Evolutionary conservation across 2,329 filamentous ascomycete genomes (phyloP).

Genomic region (Fusarium albidum): DNA sequence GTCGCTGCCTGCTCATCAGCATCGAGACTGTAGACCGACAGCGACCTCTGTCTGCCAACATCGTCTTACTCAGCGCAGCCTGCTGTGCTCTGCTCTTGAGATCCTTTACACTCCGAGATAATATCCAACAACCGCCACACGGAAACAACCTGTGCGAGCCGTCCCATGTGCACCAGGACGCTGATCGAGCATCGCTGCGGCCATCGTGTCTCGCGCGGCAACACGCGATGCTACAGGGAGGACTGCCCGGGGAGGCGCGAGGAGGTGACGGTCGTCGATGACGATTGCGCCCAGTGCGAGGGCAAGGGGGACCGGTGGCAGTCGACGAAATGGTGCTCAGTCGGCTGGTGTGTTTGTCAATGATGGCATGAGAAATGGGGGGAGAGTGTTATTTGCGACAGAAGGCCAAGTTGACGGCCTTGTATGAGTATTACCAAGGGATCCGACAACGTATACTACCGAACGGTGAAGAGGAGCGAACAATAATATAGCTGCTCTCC

Average conservation of each 20-base stretch:
- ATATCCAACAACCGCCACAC: background rate
- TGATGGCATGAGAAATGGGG: constrained; percentile 13
- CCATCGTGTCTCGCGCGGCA: constrained; percentile 46
- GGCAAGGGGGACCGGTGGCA: constrained; percentile 36
- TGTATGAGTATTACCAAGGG: constrained; percentile 10
- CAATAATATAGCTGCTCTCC: background rate
- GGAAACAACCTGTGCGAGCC: background rate
- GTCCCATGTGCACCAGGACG: constrained; percentile 45
- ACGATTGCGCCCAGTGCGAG: constrained; percentile 48
- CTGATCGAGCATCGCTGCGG: constrained; percentile 48
- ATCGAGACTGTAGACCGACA: constrained; percentile 6
- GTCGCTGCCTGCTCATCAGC: constrained; percentile 2
- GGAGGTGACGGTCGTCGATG: constrained; percentile 41
- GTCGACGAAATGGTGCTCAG: constrained; percentile 49
- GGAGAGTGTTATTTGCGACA: too few relatives aligned
- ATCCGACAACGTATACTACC: too few relatives aligned
- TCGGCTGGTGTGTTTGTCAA: constrained; percentile 45
- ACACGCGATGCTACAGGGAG: constrained; percentile 46
- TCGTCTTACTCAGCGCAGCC: too few relatives aligned
- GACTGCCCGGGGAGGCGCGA: constrained; percentile 44
- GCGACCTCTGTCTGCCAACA: background rate
- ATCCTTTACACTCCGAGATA: background rate
- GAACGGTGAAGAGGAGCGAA: constrained; percentile 1
- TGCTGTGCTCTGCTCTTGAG: background rate
- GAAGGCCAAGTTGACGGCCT: constrained; percentile 1